Evolutionary conservation across 2,329 filamentous ascomycete species (phyloP).

Genomic region (Scedosporium boydii): DNA sequence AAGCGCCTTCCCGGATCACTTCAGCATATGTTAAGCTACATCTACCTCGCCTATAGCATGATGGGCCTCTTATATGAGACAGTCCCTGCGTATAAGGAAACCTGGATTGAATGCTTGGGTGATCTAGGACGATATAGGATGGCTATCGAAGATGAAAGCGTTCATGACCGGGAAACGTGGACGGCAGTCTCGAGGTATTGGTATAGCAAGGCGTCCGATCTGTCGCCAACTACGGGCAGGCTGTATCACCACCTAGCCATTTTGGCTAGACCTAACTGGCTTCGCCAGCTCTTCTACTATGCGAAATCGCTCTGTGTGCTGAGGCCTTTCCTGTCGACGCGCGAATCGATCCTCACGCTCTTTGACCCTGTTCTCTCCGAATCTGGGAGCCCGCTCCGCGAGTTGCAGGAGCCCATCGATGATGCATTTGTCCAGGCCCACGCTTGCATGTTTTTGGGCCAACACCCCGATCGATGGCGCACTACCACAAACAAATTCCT

Average conservation of each 20-base stretch:
- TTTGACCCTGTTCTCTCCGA: constrained; percentile 48
- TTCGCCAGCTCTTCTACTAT: constrained; percentile 67
- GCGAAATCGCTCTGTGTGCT: constrained; percentile 60
- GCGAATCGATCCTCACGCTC: constrained; percentile 60
- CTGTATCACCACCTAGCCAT: constrained; percentile 87
- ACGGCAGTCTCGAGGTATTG: constrained; percentile 69
- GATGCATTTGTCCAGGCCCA: constrained; percentile 54
- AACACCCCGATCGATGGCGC: constrained; percentile 35
- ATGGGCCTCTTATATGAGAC: constrained; percentile 82
- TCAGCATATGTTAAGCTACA: constrained; percentile 86
- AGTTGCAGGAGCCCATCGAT: constrained; percentile 30
- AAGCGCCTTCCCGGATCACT: constrained; percentile 65
- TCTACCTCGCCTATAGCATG: constrained; percentile 84
- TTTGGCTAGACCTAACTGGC: constrained; percentile 56
- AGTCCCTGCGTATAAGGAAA: constrained; percentile 71
- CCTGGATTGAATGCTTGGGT: constrained; percentile 88
- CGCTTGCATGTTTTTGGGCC: constrained; percentile 51
- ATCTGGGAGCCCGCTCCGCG: constrained; percentile 26
- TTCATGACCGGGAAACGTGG: constrained; percentile 71
- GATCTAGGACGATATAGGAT: constrained; percentile 77
- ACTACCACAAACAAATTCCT: constrained; percentile 39
- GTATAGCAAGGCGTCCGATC: constrained; percentile 77
- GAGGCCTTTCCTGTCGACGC: constrained; percentile 56
- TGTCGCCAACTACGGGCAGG: constrained; percentile 63
- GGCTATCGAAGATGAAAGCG: constrained; percentile 80